Base-by-base conservation (phyloP, 116 monocot genomes). In the Phalaenopsis hybrid region DNA sequence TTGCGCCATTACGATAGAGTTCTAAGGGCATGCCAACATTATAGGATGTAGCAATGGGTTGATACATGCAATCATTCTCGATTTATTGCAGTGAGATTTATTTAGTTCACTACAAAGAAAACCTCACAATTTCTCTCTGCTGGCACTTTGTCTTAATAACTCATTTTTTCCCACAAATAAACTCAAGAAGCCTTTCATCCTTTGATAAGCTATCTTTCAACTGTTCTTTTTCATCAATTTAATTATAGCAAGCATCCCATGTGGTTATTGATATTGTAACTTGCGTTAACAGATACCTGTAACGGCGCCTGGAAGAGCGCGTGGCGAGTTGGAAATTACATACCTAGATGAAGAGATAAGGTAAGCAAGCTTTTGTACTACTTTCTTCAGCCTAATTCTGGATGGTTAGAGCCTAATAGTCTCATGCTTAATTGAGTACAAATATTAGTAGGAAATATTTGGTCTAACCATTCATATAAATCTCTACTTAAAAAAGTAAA, bases 261-360 rank as follows among this genome's bases (percentile, higher is more conserved):
- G 55, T 55, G 2, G 55, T 16, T 55, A 16, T 55, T 55, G 15
- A 55, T 55, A 55, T 13, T 15, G 55, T 67, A 25, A 25, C 10
- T 67, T 67, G 67, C 67, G 8, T 8, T 67, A 55, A 49, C 61
- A 91, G 90, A 86, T 91, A 78, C 86, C 90, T 63, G 86, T 91
- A 78, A 85, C 84, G 83, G 90, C 90, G 52, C 90, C 88, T n/a
- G 86, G 74, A 78, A 84, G 88, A 23, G 88, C 52, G 55, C 85
- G 77, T 20, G 90, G 90, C 44, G 84, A 91, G 79, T 73, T 91
- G 48, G 90, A 91, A 84, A 91, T 91, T 43, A 91, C 90, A 17
- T 91, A 91, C 70, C 74, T 91, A 21, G 90, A 91, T 76, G 88
- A 91, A 81, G 90, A 91, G 79, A 78, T 88, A 50, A 80, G 90